Evolutionary conservation across 73 alveolate species (phyloP), one percentile per base, ranked within the genome.

Genomic region (Paramecium primaurelia): DNA sequence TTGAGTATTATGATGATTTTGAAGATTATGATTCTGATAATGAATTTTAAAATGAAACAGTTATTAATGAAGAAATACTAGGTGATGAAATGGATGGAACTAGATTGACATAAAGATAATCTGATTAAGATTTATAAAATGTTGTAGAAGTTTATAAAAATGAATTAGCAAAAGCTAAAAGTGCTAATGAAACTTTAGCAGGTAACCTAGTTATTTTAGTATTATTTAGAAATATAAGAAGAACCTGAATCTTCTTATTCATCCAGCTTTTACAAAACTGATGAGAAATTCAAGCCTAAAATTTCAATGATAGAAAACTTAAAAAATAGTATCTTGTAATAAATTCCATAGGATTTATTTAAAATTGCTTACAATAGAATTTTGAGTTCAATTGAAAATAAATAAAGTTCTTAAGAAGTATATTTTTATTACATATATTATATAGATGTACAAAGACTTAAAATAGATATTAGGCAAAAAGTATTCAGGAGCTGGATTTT

Each of bases 21-120:
- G 93, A 87, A 68, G 93, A 87, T 87, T 75, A 75, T 75, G 88
- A 75, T 26, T 75, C 84, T 20, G 84, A 64, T 26, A 34, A 30
- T 30, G 88, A 75, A 36, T 38, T 68, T 25, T 30, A 75, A 20
- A 36, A 75, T 38, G 88, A 75, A 75, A 36, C 58, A 2, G 88
- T 38, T 16, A 42, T 38, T 7, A 38, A 36, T 75, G 88, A 38
- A 25, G 88, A 75, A 20, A 38, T 38, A 1, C 20, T 75, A n/a
- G 60, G 58, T 75, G 88, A 75, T 75, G 88, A 75, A n/a, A 38
- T 42, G 68, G 60, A 38, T 38, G 58, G 60, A 37, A 38, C 68
- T 1, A 30, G 88, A 75, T 38, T 75, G 36, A 75, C 88, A 16
- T 8, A 36, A 38, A 36, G 88, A n/a, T 75, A 75, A 42, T 75